Evolutionary conservation across 805 yeast genomes (phyloP), one percentile per base, ranked within the genome.

Genomic region (Tetrapisispora fleetii): DNA sequence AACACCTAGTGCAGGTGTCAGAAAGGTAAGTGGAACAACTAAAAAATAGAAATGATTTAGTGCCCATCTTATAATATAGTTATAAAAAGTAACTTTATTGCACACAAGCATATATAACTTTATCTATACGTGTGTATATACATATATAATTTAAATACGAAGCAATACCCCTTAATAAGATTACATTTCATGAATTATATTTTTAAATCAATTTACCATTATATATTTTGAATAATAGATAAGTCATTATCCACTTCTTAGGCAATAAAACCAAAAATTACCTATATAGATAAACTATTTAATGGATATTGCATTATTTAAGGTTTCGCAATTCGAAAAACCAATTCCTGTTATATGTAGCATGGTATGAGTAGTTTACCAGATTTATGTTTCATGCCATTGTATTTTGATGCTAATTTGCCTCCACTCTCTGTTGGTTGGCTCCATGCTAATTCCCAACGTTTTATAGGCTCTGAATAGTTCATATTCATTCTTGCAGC

Each of bases 401-500:
- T 80, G 57, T 77, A 82, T 30, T 58, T 64, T 33, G 60, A 62
- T 0, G 89, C 87, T 32, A 83, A 67, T 49, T 73, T 70, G 1
- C 80, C 79, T 0, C 91, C 91, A 49, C 74, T 71, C 45, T 71
- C 76, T 50, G 85, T 79, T 0, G 90, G 89, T 59, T 83, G 91
- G 40, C 86, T 80, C 78, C 86, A 83, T 1, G 80, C 85, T 18
- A 83, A 60, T 50, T 77, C 73, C 16, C 52, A 54, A 48, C 63
- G 73, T 2, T 64, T 63, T 14, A 81, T 54, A 0, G 22, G 45
- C 48, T 74, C 57, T 0, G 86, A 87, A 56, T 76, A 77, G 1
- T 80, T 63, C 22, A 77, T 65, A 48, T 76, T 54, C 1, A 58
- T 58, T 47, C 72, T 62, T 0, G 79, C 77, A 2, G 70, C 59